Base-by-base conservation (phyloP, 345 rosid species). In the Alliaria petiolata region DNA sequence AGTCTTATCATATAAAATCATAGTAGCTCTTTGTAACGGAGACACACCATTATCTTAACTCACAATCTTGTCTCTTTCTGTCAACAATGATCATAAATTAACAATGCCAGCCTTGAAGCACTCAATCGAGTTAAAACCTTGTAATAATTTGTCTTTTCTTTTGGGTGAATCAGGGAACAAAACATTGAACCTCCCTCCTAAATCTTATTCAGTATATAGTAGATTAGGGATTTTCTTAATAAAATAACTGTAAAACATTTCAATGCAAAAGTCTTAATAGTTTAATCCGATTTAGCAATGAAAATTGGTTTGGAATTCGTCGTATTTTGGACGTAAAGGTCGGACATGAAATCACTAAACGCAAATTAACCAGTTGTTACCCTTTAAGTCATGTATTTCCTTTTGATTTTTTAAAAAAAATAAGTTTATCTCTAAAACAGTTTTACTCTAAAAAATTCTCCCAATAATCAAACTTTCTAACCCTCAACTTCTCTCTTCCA, bases 71-170 rank as follows among this genome's bases (percentile, higher is more conserved):
- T 64, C 69, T 64, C 69, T n/a, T n/a, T 62, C 4, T 53, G 0
- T 62, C 53, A 42, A 47, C 53, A 64, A 11, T 52, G 12, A 45
- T 64, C 56, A 47, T 28, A 28, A 63, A 63, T 64, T 7, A 54
- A 38, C 31, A 34, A 4, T 3, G 44, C 8, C 52, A 62, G 11
- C 30, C 40, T 62, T 45, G 53, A 62, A 43, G 52, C 40, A 16
- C 54, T 15, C 26, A 10, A 30, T 62, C 54, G 12, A 30, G 12
- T 44, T 45, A n/a, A 40, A 40, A 60, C 14, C 0, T 39, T 40
- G 8, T 60, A 25, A 40, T 22, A 14, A 40, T 12, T 8, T 40
- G 8, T 60, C 5, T 60, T 25, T 40, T 47, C 12, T 3, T 39
- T 38, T 12, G 46, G 44, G 30, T 57, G 17, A 59, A 22, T 59